Base-by-base conservation (phyloP, 2,329 filamentous ascomycete genomes). In the Xylaria sp. region DNA sequence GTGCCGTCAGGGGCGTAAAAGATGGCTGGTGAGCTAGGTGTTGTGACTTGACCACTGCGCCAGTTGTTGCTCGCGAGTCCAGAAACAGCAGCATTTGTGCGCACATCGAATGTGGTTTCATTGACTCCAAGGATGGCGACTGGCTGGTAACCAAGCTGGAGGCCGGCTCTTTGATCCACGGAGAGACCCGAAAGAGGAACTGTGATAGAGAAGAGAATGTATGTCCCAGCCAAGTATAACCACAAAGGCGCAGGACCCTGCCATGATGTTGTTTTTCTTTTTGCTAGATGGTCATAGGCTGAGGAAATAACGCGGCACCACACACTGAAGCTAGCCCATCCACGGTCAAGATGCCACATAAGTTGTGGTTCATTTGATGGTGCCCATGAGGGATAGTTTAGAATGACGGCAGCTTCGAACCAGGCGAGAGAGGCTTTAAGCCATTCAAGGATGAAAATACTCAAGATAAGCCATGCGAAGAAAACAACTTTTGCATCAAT, bases 61-160 rank as follows among this genome's bases (percentile, higher is more conserved):
- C 61, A 63, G 16, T 54, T 54, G 21, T 54, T 55, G 29, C 54
- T 54, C 2, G 54, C 54, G 8, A 57, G 37, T 16, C 54, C 61
- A 25, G 61, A 54, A n/a, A 63, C 42, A 8, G 54, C 61, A 40
- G 55, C 57, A 27, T 48, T 59, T 13, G 57, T 29, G 21, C 62
- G 62, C 9, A 58, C 54, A 27, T 65, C 57, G 32, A 65, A 65
- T 13, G 62, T 65, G 21, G 62, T 65, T 58, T 59, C 54, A 57
- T 65, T 65, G 32, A 58, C 47, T 10, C 62, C 62, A 16, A 58
- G 37, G 13, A 65, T 53, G 21, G 48, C 27, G 25, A 65, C 48
- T n/a, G 53, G 62, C 13, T 54, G 62, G 1, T 44, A 8, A 10
- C 62, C 32, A 13, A 65, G 62, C 62, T 65, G 21, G 3, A 59